phyloP scores from a whole-genome alignment of 257 asterid species.

The Nicotiana paniculata region DNA sequence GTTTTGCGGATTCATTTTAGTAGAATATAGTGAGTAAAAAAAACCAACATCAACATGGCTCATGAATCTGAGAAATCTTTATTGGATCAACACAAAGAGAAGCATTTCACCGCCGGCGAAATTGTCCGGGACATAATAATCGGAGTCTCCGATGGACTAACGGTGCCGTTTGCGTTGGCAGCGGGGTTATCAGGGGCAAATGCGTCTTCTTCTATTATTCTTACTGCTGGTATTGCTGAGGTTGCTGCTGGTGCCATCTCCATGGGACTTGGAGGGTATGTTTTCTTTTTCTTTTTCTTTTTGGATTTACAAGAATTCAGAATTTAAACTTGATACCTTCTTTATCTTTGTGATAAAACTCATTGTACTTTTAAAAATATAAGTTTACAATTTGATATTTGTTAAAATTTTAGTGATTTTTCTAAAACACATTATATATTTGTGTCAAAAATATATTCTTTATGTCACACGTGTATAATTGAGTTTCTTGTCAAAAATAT shows the following conservation, averaged over 20 bases:
- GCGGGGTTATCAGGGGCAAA: conserved; percentile 96
- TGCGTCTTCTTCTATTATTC: conserved; percentile 78
- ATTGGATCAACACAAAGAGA: conserved; percentile 60
- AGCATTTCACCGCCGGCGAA: conserved; percentile 92
- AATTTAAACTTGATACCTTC: background rate
- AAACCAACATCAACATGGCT: conserved; percentile 24
- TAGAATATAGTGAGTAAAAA: background rate
- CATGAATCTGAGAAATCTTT: conserved; percentile 33
- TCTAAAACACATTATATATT: background rate
- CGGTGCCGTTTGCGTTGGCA: conserved; percentile 95
- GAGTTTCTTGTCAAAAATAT: too few relatives aligned
- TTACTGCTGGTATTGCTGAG: conserved; percentile 94
- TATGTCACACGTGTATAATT: background rate
- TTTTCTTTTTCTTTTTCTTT: background rate
- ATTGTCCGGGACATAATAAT: conserved; percentile 83
- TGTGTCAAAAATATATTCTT: background rate
- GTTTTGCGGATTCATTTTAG: background rate
- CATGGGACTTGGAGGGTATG: conserved; percentile 99
- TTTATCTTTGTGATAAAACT: background rate
- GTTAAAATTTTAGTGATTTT: too few relatives aligned
- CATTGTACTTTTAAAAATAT: background rate
- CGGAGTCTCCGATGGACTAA: conserved; percentile 92
- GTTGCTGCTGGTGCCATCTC: conserved; percentile 98
- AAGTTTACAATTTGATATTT: too few relatives aligned
- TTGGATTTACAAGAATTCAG: too few relatives aligned